phyloP scores from a whole-genome alignment of 108 stramenopile species.

The Discostella pseudostelligera region DNA sequence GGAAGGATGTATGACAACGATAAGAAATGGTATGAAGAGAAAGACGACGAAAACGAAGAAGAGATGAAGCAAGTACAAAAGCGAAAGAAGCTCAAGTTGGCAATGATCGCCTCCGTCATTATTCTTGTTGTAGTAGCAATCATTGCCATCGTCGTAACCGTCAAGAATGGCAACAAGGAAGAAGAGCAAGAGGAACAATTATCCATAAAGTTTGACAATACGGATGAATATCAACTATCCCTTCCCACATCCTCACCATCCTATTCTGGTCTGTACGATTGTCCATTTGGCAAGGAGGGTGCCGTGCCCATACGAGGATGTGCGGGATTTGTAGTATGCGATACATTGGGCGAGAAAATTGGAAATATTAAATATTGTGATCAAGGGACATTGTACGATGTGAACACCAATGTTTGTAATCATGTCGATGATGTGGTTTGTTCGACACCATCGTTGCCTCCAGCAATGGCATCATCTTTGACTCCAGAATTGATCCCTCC shows the following conservation, averaged over 20 bases:
- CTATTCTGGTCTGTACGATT: slow-evolving; percentile 26
- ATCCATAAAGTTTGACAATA: background rate
- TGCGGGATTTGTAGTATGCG: slow-evolving; percentile 37
- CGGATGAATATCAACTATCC: slow-evolving; percentile 8
- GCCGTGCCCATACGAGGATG: slow-evolving; percentile 24
- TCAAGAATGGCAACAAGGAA: slow-evolving; percentile 3
- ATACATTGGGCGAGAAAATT: background rate
- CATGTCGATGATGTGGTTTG: slow-evolving; percentile 29
- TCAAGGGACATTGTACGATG: slow-evolving; percentile 34
- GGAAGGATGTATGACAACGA: too few species aligned
- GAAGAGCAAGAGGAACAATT: background rate
- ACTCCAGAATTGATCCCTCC: background rate
- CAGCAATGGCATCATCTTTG: background rate
- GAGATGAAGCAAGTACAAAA: slow-evolving; percentile 1
- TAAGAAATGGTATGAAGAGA: background rate
- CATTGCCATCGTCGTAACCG: slow-evolving; percentile 17
- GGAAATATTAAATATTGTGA: slow-evolving; percentile 13
- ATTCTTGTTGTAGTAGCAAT: slow-evolving; percentile 8
- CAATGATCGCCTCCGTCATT: slow-evolving; percentile 9
- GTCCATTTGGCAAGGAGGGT: slow-evolving; percentile 21
- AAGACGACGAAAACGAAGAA: background rate
- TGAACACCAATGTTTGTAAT: slow-evolving; percentile 15
- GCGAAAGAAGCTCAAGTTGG: slow-evolving; percentile 14
- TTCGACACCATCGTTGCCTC: slow-evolving; percentile 7
- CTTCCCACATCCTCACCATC: slow-evolving; percentile 33